Conservation (phyloP, 2,329 filamentous ascomycete genomes). For the Paecilomyces niveus region DNA sequence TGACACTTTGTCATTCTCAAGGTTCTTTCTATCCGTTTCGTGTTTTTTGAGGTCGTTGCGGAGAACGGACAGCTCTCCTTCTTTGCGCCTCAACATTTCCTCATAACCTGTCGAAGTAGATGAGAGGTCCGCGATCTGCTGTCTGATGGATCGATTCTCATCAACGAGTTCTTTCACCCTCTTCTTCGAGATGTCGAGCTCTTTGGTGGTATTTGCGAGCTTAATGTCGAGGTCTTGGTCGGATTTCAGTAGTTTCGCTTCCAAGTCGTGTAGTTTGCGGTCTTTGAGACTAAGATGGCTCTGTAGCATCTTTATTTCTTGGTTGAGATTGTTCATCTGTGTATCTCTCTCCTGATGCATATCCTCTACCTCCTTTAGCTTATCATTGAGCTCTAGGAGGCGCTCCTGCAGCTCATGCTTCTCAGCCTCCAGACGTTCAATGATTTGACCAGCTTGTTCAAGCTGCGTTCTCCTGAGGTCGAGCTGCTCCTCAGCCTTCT, state of each 20-base stretch:
- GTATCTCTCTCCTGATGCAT: conserved; percentile 66
- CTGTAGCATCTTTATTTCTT: conserved; percentile 84
- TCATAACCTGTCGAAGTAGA: conserved; percentile 92
- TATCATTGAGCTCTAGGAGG: conserved; percentile 61
- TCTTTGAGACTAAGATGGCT: conserved; percentile 87
- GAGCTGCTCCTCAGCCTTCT: conserved; percentile 76
- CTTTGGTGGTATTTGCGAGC: conserved; percentile 68
- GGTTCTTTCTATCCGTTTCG: conserved; percentile 68
- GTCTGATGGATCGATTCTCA: conserved; percentile 75
- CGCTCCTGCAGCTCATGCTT: conserved; percentile 67
- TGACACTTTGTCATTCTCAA: conserved; percentile 70
- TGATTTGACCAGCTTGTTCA: conserved; percentile 84
- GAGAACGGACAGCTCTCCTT: conserved; percentile 81
- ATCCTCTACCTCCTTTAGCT: conserved; percentile 63
- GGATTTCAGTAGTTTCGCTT: conserved; percentile 71
- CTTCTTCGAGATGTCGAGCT: conserved; percentile 65
- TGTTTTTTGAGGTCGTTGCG: conserved; percentile 77
- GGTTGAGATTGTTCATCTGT: conserved; percentile 67
- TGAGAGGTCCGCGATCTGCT: conserved; percentile 79
- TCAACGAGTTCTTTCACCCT: conserved; percentile 69
- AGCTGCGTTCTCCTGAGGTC: conserved; percentile 73
- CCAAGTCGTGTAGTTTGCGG: conserved; percentile 79
- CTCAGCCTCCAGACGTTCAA: conserved; percentile 76
- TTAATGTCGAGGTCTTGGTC: conserved; percentile 89
- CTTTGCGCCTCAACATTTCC: conserved; percentile 85